Evolutionary conservation across 1,284 basidiomycete species (phyloP), one percentile per base, ranked within the genome.

Genomic region (Abortiporus biennis): DNA sequence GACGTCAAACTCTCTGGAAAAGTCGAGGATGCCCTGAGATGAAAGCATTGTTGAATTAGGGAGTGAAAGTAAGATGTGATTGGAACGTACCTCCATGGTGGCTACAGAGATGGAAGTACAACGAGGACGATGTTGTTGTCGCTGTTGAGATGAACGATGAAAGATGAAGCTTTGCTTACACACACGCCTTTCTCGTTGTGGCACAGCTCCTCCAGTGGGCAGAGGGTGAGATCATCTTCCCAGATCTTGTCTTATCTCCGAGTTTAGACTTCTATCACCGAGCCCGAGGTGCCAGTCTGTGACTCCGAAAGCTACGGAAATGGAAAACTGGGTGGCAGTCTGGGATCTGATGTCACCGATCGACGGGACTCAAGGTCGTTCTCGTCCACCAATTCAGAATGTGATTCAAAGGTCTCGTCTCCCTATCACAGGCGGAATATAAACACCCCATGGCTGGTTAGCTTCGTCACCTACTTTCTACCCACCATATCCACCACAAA

Each of bases 71-170:
- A 25, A 17, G 24, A 31, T 17, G 17, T 24, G 27, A 9, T 20
- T 21, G n/a, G 9, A 2, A 46, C 56, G 49, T 43, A 61, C 66
- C 66, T 68, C 66, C 66, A 68, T 68, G 44, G 42, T 41, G 58
- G 52, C 48, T 21, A 41, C 24, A 35, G 31, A 23, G 46, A 43
- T 23, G 24, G 23, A 33, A 52, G 48, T 51, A 54, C 53, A 45
- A 52, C 50, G 54, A 53, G 41, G 27, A 32, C 38, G 43, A 32
- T 46, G 49, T 46, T 29, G 54, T 49, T 46, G 55, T 53, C 42
- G 8, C 27, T 29, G 55, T 57, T 32, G 53, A 50, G 45, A 53
- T 51, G 40, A 53, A 61, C 61, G 51, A 54, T 50, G 56, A 55
- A 54, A 17, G 24, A 41, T 34, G 27, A 32, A 31, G 17, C 48